phyloP scores from a whole-genome alignment of 371 early-diverging fungal genomes.

The Mucor plumbeus region DNA sequence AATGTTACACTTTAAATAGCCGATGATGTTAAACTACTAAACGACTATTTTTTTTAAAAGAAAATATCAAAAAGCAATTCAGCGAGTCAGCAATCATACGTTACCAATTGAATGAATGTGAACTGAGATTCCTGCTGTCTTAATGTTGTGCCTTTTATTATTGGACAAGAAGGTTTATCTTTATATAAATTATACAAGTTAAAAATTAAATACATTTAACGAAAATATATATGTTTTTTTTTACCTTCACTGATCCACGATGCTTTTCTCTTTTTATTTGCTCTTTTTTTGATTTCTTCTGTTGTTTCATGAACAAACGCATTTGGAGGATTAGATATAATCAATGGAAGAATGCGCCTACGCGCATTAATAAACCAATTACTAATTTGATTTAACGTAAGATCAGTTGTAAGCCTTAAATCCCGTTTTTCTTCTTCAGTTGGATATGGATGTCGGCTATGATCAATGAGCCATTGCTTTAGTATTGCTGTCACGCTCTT shows the following conservation, averaged over 20 bases:
- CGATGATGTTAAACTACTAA: too few species aligned
- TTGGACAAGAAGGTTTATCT: constrained; percentile 2
- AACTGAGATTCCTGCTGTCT: neutral
- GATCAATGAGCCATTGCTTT: constrained; percentile 70
- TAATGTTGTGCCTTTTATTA: neutral
- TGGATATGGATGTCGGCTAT: constrained; percentile 77
- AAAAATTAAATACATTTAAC: neutral
- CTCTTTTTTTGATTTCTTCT: constrained; percentile 2
- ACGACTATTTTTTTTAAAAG: too few species aligned
- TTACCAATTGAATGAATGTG: too few species aligned
- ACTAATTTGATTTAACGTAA: constrained; percentile 74
- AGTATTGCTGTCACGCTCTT: constrained; percentile 59
- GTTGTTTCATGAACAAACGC: constrained; percentile 4
- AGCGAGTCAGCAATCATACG: too few species aligned
- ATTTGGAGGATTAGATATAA: constrained; percentile 16
- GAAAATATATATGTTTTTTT: neutral
- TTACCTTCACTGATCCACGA: constrained; percentile 1
- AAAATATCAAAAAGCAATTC: too few species aligned
- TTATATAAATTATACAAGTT: neutral
- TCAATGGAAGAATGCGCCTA: constrained; percentile 57
- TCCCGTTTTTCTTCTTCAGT: constrained; percentile 70
- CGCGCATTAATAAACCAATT: constrained; percentile 87
- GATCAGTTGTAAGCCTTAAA: constrained; percentile 58
- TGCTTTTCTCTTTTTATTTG: constrained; percentile 8
- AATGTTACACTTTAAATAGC: too few species aligned